Percentiles rank a stretch among this genome's conserved stretches.
These are phyloP conservation scores for Pterocarpus macrocarpus DNA, from an alignment of 306 rosid genomes.

Conservation along the genomic window DNA sequence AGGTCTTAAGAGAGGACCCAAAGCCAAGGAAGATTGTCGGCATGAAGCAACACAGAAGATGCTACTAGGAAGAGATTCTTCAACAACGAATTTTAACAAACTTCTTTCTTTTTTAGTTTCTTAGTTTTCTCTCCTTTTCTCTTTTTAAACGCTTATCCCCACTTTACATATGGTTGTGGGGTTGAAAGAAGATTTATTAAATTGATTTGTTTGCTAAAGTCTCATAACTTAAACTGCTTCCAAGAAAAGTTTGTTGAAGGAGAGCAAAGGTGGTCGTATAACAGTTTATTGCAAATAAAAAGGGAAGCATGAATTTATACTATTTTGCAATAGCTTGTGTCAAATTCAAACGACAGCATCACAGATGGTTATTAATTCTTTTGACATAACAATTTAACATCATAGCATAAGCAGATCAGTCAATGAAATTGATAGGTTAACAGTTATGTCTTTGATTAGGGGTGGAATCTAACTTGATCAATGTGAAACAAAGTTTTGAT, in stretches of 20 bases:
- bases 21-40: constrained; percentile 45
- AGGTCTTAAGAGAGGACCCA: constrained; percentile 44
- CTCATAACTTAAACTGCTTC: neutral
- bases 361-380: neutral
- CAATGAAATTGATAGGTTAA: neutral
- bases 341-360: neutral
- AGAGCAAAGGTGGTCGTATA: neutral
- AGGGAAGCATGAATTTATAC: neutral
- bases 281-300: no score
- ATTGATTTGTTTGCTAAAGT: neutral
- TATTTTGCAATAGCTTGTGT: neutral
- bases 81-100: constrained; percentile 42
- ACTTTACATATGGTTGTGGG: neutral
- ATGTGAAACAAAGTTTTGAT: no score
- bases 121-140: no score
- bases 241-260: neutral
- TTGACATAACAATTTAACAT: neutral
- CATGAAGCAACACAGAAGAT: constrained; percentile 51
- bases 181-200: neutral
- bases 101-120: neutral
- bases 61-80: constrained; percentile 33
- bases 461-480: no score
- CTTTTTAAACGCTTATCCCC: neutral
- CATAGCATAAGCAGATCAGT: neutral
- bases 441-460: neutral